Evolutionary conservation across 345 rosid genomes (phyloP).

Genomic region (Ceriops decandra): DNA sequence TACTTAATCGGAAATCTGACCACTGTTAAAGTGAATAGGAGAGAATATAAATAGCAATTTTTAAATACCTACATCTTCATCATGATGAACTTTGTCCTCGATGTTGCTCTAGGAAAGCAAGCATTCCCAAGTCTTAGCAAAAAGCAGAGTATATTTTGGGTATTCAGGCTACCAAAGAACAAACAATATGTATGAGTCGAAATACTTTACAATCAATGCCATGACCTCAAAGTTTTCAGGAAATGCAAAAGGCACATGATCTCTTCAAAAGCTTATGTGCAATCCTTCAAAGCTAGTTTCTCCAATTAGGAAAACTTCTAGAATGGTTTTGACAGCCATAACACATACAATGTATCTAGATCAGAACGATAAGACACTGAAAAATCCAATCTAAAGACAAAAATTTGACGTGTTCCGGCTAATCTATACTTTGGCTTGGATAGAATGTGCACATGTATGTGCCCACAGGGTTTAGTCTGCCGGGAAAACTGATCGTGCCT

Average conservation of each 20-base stretch:
- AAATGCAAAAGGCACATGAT: no score
- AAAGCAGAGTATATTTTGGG: conserved; percentile 67
- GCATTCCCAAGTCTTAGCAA: conserved; percentile 78
- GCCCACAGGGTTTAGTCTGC: neutral
- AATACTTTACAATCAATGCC: neutral
- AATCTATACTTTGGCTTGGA: neutral
- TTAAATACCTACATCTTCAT: conserved; percentile 51
- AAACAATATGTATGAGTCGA: conserved; percentile 23
- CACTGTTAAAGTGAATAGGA: neutral
- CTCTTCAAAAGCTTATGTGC: no score
- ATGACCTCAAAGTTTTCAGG: neutral
- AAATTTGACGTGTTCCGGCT: neutral
- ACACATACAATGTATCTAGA: neutral
- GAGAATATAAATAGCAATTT: conserved; percentile 21
- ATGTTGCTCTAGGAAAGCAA: conserved; percentile 53
- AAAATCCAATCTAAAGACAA: neutral
- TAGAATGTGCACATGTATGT: neutral
- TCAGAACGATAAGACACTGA: neutral
- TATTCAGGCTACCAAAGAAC: conserved; percentile 63
- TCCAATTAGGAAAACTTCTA: neutral
- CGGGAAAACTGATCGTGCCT: conserved; percentile 42
- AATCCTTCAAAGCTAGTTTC: neutral
- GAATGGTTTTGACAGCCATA: neutral
- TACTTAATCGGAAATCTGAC: conserved; percentile 19
- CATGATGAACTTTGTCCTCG: conserved; percentile 56